Base-by-base conservation (phyloP, 2,329 filamentous ascomycete genomes). In the Monosporascus sp. region DNA sequence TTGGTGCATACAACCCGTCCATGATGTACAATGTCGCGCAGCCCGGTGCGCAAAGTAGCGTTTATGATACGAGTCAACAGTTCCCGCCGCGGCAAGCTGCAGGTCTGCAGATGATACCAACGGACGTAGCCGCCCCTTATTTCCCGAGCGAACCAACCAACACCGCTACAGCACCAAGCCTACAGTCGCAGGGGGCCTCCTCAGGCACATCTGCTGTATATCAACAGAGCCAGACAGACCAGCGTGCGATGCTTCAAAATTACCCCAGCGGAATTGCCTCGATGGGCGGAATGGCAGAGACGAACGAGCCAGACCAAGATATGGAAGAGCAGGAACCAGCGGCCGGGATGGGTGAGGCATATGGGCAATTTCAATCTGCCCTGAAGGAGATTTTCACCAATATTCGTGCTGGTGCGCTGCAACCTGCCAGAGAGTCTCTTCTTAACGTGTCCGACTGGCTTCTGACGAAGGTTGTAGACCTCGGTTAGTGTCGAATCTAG, bases 21-120 rank as follows among this genome's bases (percentile, higher is more conserved):
- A 84, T 93, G 75, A 86, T 94, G 80, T 95, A 95, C 76, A 86
- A 85, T 73, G 87, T 92, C 64, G 76, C 80, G 66, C 84, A 85
- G 68, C 75, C 83, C 64, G 76, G 75, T 56, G 73, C 78, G 58
- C 81, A 83, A 72, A 76, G 75, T 73, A 70, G 82, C 75, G 77
- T 87, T 72, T 96, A 95, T 75, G 88, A 93, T 71, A 75, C 83
- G 66, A 83, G 85, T 68, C 81, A 85, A 73, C 86, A 86, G 67
- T 95, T 90, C 75, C 80, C 85, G 65, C 76, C 84, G 62, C 85
- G 88, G 75, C 88, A 90, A 67, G 82, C 87, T 73, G 83, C 87
- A 78, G 83, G 81, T 56, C 82, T 94, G 73, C 88, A 90, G 69
- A 88, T 90, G 73, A 79, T 92, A 70, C 75, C 84, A 41, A 63